phyloP scores from a whole-genome alignment of 2,329 filamentous ascomycete genomes.

The Colletotrichum australisinense region DNA sequence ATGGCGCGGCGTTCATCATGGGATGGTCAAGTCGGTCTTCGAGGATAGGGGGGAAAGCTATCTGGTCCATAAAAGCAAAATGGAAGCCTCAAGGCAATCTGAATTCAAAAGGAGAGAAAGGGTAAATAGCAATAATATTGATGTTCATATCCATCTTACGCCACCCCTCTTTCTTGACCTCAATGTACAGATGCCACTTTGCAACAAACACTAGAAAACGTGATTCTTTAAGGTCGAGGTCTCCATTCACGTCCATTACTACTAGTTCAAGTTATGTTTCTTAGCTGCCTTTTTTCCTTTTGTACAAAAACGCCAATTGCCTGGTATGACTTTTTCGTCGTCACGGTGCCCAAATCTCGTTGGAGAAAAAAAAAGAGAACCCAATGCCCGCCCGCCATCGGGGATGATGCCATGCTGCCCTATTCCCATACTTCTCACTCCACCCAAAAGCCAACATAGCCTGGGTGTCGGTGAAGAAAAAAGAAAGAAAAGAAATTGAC shows the following conservation, averaged over 20 bases:
- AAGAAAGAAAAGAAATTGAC: neutral
- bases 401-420: neutral
- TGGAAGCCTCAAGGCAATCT: neutral
- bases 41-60: neutral
- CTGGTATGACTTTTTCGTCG: neutral
- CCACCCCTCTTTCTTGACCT: neutral
- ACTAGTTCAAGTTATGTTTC: neutral
- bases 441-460: too few species aligned
- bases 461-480: too few species aligned
- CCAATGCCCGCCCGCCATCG: neutral
- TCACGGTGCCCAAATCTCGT: neutral
- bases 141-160: neutral
- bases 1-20: slow-evolving; percentile 20
- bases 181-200: neutral
- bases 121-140: neutral
- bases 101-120: neutral
- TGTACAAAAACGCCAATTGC: neutral
- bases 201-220: neutral
- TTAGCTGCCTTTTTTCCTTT: neutral
- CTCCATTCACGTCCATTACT: neutral
- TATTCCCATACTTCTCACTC: neutral
- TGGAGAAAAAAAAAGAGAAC: neutral
- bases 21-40: neutral
- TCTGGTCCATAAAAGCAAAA: neutral
- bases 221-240: neutral